Base-by-base conservation (phyloP, 805 yeast genomes). In the Candida mattraensis region DNA sequence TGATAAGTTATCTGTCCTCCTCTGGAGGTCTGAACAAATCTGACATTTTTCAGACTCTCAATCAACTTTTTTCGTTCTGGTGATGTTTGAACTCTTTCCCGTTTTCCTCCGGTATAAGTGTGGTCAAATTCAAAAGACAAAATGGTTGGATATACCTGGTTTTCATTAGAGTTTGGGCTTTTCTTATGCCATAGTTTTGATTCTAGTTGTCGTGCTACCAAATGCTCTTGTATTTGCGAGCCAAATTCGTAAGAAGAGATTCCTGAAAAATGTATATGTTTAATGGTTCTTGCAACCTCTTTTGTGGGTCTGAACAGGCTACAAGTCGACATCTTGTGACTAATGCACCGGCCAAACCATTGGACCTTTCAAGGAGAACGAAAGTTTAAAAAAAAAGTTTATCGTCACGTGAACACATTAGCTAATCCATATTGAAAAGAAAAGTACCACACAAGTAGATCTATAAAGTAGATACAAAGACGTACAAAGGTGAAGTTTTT, bases 1-100 rank as follows among this genome's bases (percentile, higher is more conserved):
- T 93, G 99, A 69, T 86, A 93, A 0, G 99, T 93, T 1, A 93
- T 78, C 56, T 93, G 95, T 0, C 99, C 99, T 11, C 99, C 99
- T 43, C 99, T 68, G 35, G 78, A 78, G 0, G 93, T 74, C 50
- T 86, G 91, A n/a, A 80, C 72, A 53, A 78, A 85, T 19, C 70
- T 69, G 11, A 88, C 82, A n/a, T 71, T 71, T 25, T 66, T 40
- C 18, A 56, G 44, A 10, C 51, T 45, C 22, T 59, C 61, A 7
- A 54, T 50, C 24, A 37, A 47, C 2, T 42, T 51, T 5, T 41
- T 43, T 16, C 42, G 35, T 13, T 47, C 48, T 1, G 24, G 17
- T 1, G 70, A 56, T 0, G 79, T 62, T 20, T 72, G 68, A 19
- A 72, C 70, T 45, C 74, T 74, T 57, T 88, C 85, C 44, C 96